Conservation (phyloP, 1,139 yeast genomes). For the Geotrichum histeridarum region DNA sequence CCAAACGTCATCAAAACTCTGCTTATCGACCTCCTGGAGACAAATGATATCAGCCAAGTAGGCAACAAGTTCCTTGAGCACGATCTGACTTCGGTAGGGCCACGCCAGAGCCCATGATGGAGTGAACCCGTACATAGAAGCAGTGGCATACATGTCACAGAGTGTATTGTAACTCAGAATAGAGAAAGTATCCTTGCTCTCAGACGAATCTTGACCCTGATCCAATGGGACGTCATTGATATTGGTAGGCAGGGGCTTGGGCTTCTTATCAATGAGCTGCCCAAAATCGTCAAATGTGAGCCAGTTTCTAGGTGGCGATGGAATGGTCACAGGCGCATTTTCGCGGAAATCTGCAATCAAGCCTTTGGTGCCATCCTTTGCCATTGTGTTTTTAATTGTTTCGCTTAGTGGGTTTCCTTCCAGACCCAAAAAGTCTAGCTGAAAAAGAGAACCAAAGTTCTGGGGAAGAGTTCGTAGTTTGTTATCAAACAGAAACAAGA, state of each 20-base stretch:
- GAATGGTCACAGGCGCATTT: constrained; percentile 59
- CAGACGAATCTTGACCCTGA: background rate
- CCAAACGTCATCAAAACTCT: constrained; percentile 84
- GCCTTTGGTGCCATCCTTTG: constrained; percentile 82
- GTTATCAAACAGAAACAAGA: constrained; percentile 83
- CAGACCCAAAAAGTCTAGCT: constrained; percentile 79
- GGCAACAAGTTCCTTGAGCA: constrained; percentile 65
- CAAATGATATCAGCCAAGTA: constrained; percentile 74
- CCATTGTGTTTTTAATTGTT: constrained; percentile 58
- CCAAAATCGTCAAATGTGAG: constrained; percentile 72
- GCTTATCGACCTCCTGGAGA: constrained; percentile 91
- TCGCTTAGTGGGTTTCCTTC: constrained; percentile 87
- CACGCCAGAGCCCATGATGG: constrained; percentile 96
- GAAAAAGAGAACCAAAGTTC: constrained; percentile 82
- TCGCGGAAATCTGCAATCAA: constrained; percentile 78
- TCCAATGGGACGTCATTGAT: background rate
- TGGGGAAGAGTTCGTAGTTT: constrained; percentile 67
- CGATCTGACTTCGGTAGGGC: constrained; percentile 76
- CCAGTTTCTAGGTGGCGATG: constrained; percentile 71
- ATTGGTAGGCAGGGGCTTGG: constrained; percentile 6
- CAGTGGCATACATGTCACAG: constrained; percentile 93
- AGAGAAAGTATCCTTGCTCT: constrained; percentile 47
- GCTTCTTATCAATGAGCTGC: constrained; percentile 34
- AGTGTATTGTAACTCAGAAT: constrained; percentile 83
- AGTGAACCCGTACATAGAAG: constrained; percentile 85